A percentile compares a stretch with the other conserved stretches of the same genome.
Evolutionary conservation across 352 stramenopile species (phyloP).

Genomic region (Globisporangium ultimum): DNA sequence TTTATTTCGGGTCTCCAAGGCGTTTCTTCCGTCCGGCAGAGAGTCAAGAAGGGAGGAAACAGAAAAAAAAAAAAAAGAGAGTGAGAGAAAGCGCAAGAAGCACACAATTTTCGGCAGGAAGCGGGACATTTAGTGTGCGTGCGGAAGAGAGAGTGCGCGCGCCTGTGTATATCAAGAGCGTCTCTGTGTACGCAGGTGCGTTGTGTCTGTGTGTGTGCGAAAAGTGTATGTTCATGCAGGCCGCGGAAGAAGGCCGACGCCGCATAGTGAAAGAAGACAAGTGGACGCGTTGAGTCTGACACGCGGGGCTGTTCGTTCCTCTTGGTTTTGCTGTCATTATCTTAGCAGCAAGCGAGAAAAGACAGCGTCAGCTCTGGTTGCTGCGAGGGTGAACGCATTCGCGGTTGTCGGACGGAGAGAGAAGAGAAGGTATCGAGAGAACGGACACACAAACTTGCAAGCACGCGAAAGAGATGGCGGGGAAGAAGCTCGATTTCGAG

Average conservation of each 20-base stretch:
- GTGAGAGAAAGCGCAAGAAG: constrained; percentile 9
- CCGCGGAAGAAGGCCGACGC: background rate
- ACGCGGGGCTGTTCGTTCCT: too few species aligned
- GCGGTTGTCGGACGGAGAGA: too few species aligned
- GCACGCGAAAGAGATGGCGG: constrained; percentile 8
- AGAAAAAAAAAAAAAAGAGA: constrained; percentile 7
- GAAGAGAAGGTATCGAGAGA: background rate
- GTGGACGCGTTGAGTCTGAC: too few species aligned
- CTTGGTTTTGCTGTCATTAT: too few species aligned
- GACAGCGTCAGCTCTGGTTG: too few species aligned
- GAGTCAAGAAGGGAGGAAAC: background rate
- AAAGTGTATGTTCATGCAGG: too few species aligned
- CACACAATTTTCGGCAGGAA: background rate
- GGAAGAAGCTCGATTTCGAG: constrained; percentile 16
- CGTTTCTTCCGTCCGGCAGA: background rate
- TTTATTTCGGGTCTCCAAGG: too few species aligned
- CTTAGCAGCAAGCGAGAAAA: too few species aligned
- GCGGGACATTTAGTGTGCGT: background rate
- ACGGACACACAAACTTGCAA: background rate
- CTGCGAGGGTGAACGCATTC: too few species aligned
- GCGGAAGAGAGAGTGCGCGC: constrained; percentile 1
- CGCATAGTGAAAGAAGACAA: too few species aligned
- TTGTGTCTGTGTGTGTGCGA: background rate
- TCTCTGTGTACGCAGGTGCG: too few species aligned
- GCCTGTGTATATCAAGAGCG: too few species aligned